Base-by-base conservation (phyloP, 257 asterid genomes). In the Solanum habrochaites region DNA sequence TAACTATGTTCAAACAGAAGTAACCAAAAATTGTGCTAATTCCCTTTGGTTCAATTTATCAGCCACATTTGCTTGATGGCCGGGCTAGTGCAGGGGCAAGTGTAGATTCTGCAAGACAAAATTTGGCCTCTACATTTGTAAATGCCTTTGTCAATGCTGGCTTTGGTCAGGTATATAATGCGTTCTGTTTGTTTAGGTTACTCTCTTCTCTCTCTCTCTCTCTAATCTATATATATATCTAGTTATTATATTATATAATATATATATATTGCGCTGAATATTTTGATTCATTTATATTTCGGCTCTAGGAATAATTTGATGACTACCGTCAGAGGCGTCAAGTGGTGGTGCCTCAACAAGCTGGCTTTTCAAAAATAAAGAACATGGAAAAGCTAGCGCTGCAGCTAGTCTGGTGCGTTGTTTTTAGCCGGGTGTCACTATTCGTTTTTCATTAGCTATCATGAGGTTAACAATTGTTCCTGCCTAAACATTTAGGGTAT, bases 141-240 rank as follows among this genome's bases (percentile, higher is more conserved):
- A 97, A 97, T 85, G 99, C 99, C 25, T 97, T 97, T 88, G 99
- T 97, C 20, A 97, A 97, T 92, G 99, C 98, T 84, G 99, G 99
- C 67, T 97, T 96, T 86, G 98, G 99, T 80, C 98, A 93, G 98
- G 99, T 97, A 86, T 88, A 60, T 23, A 31, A 29, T 29, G 85
- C 3, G 20, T 49, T 81, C 69, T 49, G 85, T 3, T 31, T 37
- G 67, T 80, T 27, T 80, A 47, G 40, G n/a, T 78, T 15, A 14
- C 12, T 67, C 29, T 27, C 35, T 32, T 4, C 12, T 67, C 29
- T 27, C 35, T 32, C 35, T 32, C 35, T 32, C 35, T 32, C 35
- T 32, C 4, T 32, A 0, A 31, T 31, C 2, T 31, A 31, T 31
- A 31, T 31, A 31, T 31, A 31, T 31, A n/a, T n/a, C n/a, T n/a